Evolutionary conservation across 768 basidiomycete genomes (phyloP).

Genomic region (Mycena rosella): DNA sequence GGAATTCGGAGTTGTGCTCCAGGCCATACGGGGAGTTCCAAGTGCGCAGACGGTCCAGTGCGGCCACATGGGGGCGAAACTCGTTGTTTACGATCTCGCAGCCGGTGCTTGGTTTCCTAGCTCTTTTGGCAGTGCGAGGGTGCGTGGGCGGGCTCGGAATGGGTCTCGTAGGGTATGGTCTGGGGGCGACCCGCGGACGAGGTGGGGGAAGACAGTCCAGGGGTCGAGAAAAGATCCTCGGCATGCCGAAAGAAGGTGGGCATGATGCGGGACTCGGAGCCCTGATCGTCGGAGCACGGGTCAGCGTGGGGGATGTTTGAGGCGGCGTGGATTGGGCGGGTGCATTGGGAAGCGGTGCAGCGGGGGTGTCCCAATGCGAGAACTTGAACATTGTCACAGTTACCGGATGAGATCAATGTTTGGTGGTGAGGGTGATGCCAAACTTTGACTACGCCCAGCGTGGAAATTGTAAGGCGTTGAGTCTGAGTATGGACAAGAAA

Average conservation of each 20-base stretch:
- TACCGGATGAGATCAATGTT: not conserved
- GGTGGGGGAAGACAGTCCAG: no score
- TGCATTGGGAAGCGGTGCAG: not conserved
- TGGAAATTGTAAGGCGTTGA: no score
- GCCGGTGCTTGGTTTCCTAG: not conserved
- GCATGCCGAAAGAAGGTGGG: no score
- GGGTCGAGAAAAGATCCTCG: no score
- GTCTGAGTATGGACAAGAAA: not conserved
- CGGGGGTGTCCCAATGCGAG: not conserved
- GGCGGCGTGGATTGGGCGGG: no score
- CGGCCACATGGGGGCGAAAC: slow-evolving; percentile 37
- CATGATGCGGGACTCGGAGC: no score
- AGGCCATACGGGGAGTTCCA: slow-evolving; percentile 39
- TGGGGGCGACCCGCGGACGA: not conserved
- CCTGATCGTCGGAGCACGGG: no score
- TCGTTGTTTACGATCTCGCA: slow-evolving; percentile 8
- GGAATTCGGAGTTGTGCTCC: not conserved
- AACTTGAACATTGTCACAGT: not conserved
- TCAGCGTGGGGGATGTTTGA: no score
- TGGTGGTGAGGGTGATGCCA: no score
- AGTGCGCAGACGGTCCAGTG: slow-evolving; percentile 35
- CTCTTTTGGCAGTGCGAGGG: not conserved
- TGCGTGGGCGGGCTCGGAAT: no score
- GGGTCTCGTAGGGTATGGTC: no score
- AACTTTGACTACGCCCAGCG: no score